Base-by-base conservation (phyloP, 2,329 filamentous ascomycete species). In the Fusarium decemcellulare region DNA sequence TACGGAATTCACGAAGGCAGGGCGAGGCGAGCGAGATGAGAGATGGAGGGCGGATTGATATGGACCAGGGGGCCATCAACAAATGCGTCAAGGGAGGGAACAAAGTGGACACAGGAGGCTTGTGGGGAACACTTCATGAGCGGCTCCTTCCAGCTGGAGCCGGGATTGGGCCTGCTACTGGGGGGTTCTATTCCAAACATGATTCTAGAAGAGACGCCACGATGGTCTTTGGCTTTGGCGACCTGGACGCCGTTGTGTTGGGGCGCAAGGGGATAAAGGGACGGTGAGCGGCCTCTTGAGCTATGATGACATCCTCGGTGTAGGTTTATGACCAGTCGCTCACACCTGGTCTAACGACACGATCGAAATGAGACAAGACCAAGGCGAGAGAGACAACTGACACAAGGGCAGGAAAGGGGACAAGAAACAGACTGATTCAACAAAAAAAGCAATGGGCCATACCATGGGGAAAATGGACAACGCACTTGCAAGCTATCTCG, bases 161-260 rank as follows among this genome's bases (percentile, higher is more conserved):
- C 61, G 63, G 65, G 67, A 61, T 67, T 61, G 59, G 61, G 67
- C 71, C 61, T 65, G 63, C 39, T 52, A 16, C 65, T 62, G 59
- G 72, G 67, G 48, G 64, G 60, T 50, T 70, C 70, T 67, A 64
- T 75, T 75, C 73, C 66, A 75, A 48, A 61, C 63, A 34, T 62
- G 62, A 72, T 75, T 75, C 73, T 75, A 75, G 73, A 75, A 75
- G 65, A 72, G 70, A 34, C 52, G 67, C 69, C 59, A 71, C 56
- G 57, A 68, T 63, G 61, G 44, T 50, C 23, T 23, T 23, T 23
- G 23, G 36, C 29, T 59, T 66, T 64, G 48, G 60, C 39, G 48
- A 32, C 50, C 50, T 61, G 50, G 58, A 40, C 18, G 36, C 47
- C 32, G 47, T 50, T 63, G 51, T 43, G 51, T 59, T 63, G 57